phyloP scores from a whole-genome alignment of 805 yeast species.

The Kodamaea lidongshanica region DNA sequence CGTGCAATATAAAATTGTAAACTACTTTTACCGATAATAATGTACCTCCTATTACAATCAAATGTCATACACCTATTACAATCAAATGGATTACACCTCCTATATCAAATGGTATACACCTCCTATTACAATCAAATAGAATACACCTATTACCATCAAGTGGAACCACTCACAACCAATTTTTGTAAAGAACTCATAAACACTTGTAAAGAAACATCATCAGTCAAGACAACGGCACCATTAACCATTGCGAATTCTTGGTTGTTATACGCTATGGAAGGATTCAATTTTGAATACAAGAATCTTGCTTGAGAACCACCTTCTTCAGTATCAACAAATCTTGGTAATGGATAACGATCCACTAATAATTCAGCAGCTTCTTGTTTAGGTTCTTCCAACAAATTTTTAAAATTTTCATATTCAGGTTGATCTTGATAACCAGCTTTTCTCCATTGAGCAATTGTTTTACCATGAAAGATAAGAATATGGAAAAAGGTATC shows the following conservation, averaged over 20 bases:
- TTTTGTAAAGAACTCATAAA: slow-evolving; percentile 93
- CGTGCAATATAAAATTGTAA: no score
- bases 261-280: slow-evolving; percentile 76
- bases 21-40: no score
- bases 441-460: slow-evolving; percentile 93
- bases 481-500: slow-evolving; percentile 97
- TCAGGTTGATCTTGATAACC: slow-evolving; percentile 91
- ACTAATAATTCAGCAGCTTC: slow-evolving; percentile 90
- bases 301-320: slow-evolving; percentile 99
- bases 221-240: slow-evolving; percentile 85
- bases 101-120: no score
- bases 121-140: no score
- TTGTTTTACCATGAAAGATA: slow-evolving; percentile 90
- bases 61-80: no score
- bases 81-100: no score
- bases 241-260: slow-evolving; percentile 41
- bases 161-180: slow-evolving; percentile 61
- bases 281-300: slow-evolving; percentile 89
- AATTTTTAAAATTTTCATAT: slow-evolving; percentile 78
- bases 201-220: slow-evolving; percentile 90
- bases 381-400: slow-evolving; percentile 80
- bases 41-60: no score
- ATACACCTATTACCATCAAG: slow-evolving; percentile 16
- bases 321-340: slow-evolving; percentile 95
- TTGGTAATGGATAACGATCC: slow-evolving; percentile 95